These are phyloP conservation scores for Fistulinella cinereoalba DNA, from an alignment of 1,284 basidiomycete genomes.

Conservation along the genomic window DNA sequence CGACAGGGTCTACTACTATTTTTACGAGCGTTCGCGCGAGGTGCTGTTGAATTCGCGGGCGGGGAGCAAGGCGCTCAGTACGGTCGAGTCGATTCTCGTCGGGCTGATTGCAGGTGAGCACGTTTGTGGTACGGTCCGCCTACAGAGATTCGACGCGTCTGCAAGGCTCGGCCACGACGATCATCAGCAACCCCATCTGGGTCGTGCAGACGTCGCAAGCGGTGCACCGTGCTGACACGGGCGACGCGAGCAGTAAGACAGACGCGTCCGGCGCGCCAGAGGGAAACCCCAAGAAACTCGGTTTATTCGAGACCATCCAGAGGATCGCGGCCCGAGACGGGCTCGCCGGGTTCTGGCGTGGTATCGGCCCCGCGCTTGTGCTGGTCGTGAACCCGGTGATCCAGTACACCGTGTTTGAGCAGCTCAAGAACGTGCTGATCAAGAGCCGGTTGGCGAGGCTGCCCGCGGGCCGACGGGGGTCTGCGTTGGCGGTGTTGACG, in stretches of 20 bases:
- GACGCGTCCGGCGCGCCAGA: conserved; percentile 23
- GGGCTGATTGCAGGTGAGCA: conserved; percentile 81
- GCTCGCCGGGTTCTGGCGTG: conserved; percentile 83
- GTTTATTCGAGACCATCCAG: conserved; percentile 66
- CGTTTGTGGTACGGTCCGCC: too few species aligned
- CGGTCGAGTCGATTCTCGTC: conserved; percentile 86
- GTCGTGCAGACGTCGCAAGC: conserved; percentile 93
- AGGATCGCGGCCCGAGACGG: conserved; percentile 81
- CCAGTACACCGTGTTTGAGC: conserved; percentile 84
- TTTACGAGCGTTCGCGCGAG: conserved; percentile 70
- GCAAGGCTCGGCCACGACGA: conserved; percentile 83
- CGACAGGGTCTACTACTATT: conserved; percentile 77
- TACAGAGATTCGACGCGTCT: not conserved
- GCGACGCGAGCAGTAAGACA: conserved; percentile 27
- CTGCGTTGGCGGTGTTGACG: conserved; percentile 53
- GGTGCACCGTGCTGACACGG: conserved; percentile 53
- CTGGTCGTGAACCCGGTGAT: conserved; percentile 96
- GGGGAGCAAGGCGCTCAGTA: conserved; percentile 70
- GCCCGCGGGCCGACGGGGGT: conserved; percentile 41
- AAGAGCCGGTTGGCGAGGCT: conserved; percentile 55
- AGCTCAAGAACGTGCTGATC: conserved; percentile 79
- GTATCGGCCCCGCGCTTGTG: conserved; percentile 92
- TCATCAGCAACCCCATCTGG: conserved; percentile 95
- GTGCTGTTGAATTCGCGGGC: conserved; percentile 54
- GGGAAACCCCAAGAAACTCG: conserved; percentile 48